Base-by-base conservation (phyloP, 345 rosid species). In the Populus pruinosa region DNA sequence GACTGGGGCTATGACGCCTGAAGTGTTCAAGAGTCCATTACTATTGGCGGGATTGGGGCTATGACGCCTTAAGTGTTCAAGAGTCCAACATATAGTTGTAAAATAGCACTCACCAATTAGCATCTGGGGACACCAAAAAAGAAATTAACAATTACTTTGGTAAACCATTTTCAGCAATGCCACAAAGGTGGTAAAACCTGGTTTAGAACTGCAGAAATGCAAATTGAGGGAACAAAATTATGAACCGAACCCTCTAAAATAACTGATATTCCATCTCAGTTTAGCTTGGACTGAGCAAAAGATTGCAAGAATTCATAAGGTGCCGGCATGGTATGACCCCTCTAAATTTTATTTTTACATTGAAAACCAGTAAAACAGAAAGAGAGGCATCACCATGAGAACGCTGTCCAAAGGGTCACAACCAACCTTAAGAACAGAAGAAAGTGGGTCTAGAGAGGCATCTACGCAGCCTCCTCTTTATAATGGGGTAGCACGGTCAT, bases 271-370 rank as follows among this genome's bases (percentile, higher is more conserved):
- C 53, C 41, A 67, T 66, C 68, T 65, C 55, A n/a, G 69, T 75
- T 27, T 39, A 79, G 36, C 70, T 64, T 2, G 74, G 71, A 73
- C 61, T 63, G 67, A 66, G 47, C 31, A 35, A 39, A 59, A 66
- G 63, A 78, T 39, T 53, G 38, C 5, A 44, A 43, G 64, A 65
- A 75, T 67, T 53, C 49, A 20, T 76, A 80, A 44, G 8, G 72
- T 36, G 66, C 59, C 2, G 75, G 31, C 65, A 80, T 36, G 43
- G 75, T 41, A 44, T 50, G 65, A 72, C 67, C 69, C 77, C 78
- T 74, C 86, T 50, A 68, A 62, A 33, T 73, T 70, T 88, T 82
- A 76, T 78, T 88, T 80, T 79, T 76, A 83, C 84, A 81, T 73
- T 53, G 71, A 81, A 81, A 81, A 77, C 75, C 77, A 72, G 39